Evolutionary conservation across 495 filamentous ascomycete species (phyloP).

Genomic region (Penicillium longicatenatum): DNA sequence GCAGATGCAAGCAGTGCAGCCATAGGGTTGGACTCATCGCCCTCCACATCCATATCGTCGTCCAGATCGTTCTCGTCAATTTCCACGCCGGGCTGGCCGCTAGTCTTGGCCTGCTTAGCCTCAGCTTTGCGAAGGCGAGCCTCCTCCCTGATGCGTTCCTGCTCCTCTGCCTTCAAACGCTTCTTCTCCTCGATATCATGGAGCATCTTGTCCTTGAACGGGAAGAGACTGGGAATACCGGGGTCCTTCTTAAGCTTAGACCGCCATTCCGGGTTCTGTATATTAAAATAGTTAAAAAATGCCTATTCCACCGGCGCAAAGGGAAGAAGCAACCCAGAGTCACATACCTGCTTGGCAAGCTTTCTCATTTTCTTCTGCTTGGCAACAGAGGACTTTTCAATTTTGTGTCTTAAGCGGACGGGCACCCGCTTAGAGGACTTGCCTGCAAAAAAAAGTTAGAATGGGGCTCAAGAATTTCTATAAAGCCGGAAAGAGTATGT

Average conservation of each 20-base stretch:
- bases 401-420: slow-evolving; percentile 89
- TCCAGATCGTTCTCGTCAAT: slow-evolving; percentile 52
- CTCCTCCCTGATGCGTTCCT: slow-evolving; percentile 65
- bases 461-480: slow-evolving; percentile 1
- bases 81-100: slow-evolving; percentile 24
- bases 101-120: slow-evolving; percentile 37
- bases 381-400: slow-evolving; percentile 86
- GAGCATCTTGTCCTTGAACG: slow-evolving; percentile 94
- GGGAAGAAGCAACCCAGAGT: neutral
- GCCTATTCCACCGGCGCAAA: neutral
- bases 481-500: neutral
- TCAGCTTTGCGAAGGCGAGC: slow-evolving; percentile 63
- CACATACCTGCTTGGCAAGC: slow-evolving; percentile 72
- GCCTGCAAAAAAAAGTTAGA: slow-evolving; percentile 54
- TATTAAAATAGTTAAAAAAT: slow-evolving; percentile 7
- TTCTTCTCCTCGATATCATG: slow-evolving; percentile 90
- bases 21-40: slow-evolving; percentile 80
- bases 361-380: slow-evolving; percentile 91
- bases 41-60: slow-evolving; percentile 56
- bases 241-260: slow-evolving; percentile 95
- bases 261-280: slow-evolving; percentile 87
- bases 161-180: slow-evolving; percentile 78
- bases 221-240: slow-evolving; percentile 95
- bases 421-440: slow-evolving; percentile 91
- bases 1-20: slow-evolving; percentile 92